These are phyloP conservation scores for Inga oerstediana DNA, from an alignment of 306 rosid species.

Conservation along the genomic window DNA sequence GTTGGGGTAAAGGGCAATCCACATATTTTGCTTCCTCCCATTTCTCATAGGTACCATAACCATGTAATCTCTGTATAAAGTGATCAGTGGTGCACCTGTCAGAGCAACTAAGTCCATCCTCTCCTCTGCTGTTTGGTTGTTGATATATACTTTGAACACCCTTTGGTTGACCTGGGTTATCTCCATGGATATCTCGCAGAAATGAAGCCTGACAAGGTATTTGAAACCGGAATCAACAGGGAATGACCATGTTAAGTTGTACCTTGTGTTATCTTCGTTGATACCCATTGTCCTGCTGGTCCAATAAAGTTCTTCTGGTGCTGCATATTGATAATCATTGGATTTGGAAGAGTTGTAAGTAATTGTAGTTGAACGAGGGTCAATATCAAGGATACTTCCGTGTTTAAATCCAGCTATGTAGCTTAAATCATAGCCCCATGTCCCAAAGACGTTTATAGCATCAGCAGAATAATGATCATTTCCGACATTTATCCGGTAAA, in stretches of 20 bases:
- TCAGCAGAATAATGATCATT: accelerated
- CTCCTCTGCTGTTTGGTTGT: slow-evolving; percentile 48
- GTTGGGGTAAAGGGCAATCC: slow-evolving; percentile 44
- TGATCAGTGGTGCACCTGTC: slow-evolving; percentile 26
- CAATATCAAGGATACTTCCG: slow-evolving; percentile 30
- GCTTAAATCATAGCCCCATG: slow-evolving; percentile 28
- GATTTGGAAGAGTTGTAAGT: slow-evolving; percentile 12
- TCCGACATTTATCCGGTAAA: slow-evolving; percentile 29
- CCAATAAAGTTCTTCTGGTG: slow-evolving; percentile 34
- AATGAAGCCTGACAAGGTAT: slow-evolving; percentile 49
- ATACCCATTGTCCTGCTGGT: slow-evolving; percentile 40
- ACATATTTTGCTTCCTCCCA: slow-evolving; percentile 26
- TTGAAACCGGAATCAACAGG: slow-evolving; percentile 45
- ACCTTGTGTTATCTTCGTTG: slow-evolving; percentile 33
- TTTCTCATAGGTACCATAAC: slow-evolving; percentile 30
- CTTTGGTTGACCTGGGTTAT: slow-evolving; percentile 34
- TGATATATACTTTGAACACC: slow-evolving; percentile 47
- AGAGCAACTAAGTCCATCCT: slow-evolving; percentile 38
- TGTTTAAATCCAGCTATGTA: slow-evolving; percentile 23
- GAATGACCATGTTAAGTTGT: slow-evolving; percentile 50
- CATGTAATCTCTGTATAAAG: slow-evolving; percentile 41
- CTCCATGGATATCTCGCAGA: slow-evolving; percentile 38
- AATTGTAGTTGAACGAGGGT: accelerated
- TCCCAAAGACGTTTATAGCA: slow-evolving; percentile 35
- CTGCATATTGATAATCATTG: slow-evolving; percentile 27